phyloP scores from a whole-genome alignment of 2,329 filamentous ascomycete species.

The Bipolaris zeicola region DNA sequence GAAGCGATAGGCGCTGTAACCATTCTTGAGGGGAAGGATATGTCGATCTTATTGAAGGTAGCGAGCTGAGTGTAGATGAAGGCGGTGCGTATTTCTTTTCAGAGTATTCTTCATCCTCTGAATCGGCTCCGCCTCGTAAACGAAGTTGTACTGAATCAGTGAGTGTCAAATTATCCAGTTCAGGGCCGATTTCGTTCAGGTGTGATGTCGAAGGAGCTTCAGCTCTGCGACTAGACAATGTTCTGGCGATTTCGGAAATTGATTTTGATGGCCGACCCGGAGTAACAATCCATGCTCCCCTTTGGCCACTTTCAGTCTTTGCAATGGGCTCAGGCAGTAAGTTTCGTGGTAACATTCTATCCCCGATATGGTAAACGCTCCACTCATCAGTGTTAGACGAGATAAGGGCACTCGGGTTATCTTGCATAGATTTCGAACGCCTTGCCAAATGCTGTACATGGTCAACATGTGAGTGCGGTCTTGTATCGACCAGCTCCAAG shows the following conservation, averaged over 20 bases:
- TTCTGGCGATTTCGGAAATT: neutral
- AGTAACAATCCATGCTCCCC: conserved; percentile 4
- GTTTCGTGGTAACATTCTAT: conserved; percentile 1
- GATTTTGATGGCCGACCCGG: neutral
- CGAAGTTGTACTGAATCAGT: neutral
- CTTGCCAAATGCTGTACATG: neutral
- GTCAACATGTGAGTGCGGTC: neutral
- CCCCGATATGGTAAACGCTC: conserved; percentile 3
- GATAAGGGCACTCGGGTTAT: neutral
- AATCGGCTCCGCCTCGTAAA: conserved; percentile 5
- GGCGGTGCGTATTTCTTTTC: neutral
- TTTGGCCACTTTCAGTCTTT: neutral
- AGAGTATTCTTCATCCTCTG: neutral
- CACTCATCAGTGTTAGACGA: neutral
- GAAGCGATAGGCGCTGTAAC: neutral
- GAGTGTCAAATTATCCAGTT: neutral
- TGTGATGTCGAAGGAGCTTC: neutral
- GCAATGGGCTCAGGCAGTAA: neutral
- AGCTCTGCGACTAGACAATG: neutral
- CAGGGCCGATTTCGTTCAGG: neutral
- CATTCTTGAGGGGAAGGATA: neutral
- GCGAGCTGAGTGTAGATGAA: too few species aligned
- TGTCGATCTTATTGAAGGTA: neutral
- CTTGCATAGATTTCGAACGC: neutral
- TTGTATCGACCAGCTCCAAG: neutral